Conservation (phyloP, 352 stramenopile genomes). For the Phytopythium oedochilum region DNA sequence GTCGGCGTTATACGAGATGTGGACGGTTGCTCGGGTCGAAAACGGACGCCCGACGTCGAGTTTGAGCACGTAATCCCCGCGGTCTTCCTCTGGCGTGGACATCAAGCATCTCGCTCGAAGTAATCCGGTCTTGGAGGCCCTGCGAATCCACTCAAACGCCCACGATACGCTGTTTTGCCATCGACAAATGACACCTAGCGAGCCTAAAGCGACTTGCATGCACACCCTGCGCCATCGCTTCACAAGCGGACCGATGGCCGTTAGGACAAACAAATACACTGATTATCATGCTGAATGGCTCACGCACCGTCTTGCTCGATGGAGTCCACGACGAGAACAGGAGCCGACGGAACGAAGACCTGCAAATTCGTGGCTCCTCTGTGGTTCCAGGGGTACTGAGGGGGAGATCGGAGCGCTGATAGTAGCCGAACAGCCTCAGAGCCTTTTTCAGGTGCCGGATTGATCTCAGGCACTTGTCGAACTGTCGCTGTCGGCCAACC, state of each 20-base stretch:
- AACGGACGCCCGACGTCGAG: conserved; percentile 58
- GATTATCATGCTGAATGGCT: background rate
- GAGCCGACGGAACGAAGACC: conserved; percentile 33
- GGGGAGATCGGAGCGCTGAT: conserved; percentile 36
- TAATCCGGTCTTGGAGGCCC: conserved; percentile 37
- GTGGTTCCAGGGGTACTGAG: conserved; percentile 26
- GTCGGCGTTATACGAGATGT: conserved; percentile 61
- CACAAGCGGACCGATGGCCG: background rate
- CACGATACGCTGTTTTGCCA: conserved; percentile 18
- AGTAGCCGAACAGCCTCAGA: conserved; percentile 61
- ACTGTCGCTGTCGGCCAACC: conserved; percentile 28
- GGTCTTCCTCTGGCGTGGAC: conserved; percentile 26
- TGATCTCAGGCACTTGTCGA: conserved; percentile 35
- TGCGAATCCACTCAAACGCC: conserved; percentile 25
- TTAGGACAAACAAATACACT: background rate
- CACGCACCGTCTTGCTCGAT: conserved; percentile 26
- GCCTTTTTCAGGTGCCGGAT: conserved; percentile 45
- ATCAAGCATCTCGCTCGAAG: conserved; percentile 36
- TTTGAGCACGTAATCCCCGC: conserved; percentile 63
- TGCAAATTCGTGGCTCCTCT: conserved; percentile 44
- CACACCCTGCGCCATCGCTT: conserved; percentile 44
- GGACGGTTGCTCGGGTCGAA: conserved; percentile 36
- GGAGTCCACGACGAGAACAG: conserved; percentile 45
- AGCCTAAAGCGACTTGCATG: conserved; percentile 22
- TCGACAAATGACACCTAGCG: conserved; percentile 30